These are phyloP conservation scores for Alternaria ventricosa DNA, from an alignment of 2,329 filamentous ascomycete species.

Conservation along the genomic window DNA sequence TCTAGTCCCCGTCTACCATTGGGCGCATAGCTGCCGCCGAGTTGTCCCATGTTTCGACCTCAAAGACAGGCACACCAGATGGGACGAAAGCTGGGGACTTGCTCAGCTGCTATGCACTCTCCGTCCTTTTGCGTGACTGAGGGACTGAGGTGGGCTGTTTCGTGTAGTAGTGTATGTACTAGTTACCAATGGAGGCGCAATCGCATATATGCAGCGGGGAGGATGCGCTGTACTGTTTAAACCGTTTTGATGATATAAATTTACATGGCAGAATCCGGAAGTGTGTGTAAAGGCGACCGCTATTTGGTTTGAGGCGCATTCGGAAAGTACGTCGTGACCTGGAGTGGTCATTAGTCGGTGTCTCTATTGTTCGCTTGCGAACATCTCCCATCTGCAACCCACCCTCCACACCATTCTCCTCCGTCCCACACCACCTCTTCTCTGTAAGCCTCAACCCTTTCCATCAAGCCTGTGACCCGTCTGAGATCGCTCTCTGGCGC, in stretches of 20 bases:
- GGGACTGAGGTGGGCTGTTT: constrained; percentile 9
- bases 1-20: constrained; percentile 30
- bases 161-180: constrained; percentile 15
- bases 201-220: constrained; percentile 19
- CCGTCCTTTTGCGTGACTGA: constrained; percentile 22
- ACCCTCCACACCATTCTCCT: constrained; percentile 32
- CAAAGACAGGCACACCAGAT: constrained; percentile 32
- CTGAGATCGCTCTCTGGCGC: constrained; percentile 18
- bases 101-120: constrained; percentile 22
- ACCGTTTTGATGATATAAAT: constrained; percentile 4
- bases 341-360: constrained; percentile 34
- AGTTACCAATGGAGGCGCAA: constrained; percentile 20
- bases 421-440: constrained; percentile 33
- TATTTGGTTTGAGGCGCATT: constrained; percentile 20
- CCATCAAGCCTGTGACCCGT: constrained; percentile 21
- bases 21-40: constrained; percentile 42
- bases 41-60: constrained; percentile 39
- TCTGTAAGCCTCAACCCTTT: constrained; percentile 30
- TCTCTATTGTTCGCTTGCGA: constrained; percentile 35
- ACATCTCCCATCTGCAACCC: constrained; percentile 29
- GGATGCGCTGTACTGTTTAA: constrained; percentile 20
- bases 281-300: constrained; percentile 26
- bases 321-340: constrained; percentile 32
- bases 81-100: constrained; percentile 20
- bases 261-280: constrained; percentile 14